Conservation (phyloP, 495 filamentous ascomycete genomes). For the Chlorociboria aeruginascens region DNA sequence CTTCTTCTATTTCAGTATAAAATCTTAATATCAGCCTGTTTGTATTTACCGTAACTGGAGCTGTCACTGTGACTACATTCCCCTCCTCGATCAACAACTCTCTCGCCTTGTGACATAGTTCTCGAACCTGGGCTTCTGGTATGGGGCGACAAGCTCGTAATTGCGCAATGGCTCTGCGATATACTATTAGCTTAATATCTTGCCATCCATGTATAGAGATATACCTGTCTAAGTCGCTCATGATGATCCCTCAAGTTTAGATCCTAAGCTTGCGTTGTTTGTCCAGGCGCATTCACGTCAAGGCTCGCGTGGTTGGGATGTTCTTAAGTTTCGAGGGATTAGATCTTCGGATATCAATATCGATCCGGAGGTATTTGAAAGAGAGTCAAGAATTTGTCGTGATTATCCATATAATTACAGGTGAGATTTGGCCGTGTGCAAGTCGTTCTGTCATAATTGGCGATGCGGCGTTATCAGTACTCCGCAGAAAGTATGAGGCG, state of each 20-base stretch:
- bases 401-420: too few species aligned
- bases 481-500: too few species aligned
- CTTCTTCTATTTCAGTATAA: slow-evolving; percentile 24
- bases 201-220: neutral
- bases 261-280: neutral
- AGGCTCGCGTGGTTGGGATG: too few species aligned
- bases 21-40: neutral
- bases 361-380: too few species aligned
- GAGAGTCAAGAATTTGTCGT: too few species aligned
- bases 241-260: slow-evolving; percentile 25
- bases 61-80: slow-evolving; percentile 92
- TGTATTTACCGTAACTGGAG: slow-evolving; percentile 69
- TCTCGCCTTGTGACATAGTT: slow-evolving; percentile 94
- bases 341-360: too few species aligned
- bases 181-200: slow-evolving; percentile 1
- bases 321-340: too few species aligned
- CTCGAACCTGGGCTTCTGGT: slow-evolving; percentile 86
- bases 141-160: slow-evolving; percentile 93
- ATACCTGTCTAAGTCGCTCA: slow-evolving; percentile 84
- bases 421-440: too few species aligned
- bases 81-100: slow-evolving; percentile 96
- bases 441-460: too few species aligned
- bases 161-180: slow-evolving; percentile 73
- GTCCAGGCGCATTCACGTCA: neutral
- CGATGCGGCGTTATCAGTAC: too few species aligned